Conservation (phyloP, 441 rosid genomes). For the Corymbia calophylla region DNA sequence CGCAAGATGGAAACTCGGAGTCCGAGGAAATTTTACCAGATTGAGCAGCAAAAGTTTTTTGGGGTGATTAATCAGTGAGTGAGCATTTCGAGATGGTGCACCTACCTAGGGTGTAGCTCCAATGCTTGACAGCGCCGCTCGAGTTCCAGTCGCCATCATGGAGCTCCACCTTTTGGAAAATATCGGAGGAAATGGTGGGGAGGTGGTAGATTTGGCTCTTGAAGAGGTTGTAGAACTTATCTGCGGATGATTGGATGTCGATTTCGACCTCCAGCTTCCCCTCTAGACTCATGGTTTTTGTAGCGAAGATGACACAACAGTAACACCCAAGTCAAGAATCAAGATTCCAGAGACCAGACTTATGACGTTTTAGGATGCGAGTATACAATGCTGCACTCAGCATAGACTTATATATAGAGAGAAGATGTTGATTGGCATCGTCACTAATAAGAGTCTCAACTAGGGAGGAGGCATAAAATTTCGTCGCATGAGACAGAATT, state of each 20-base stretch:
- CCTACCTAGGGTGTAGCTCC: background rate
- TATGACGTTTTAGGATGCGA: background rate
- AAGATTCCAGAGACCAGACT: background rate
- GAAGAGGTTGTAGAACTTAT: background rate
- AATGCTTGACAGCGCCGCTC: background rate
- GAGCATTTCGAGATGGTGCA: background rate
- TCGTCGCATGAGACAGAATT: too few species aligned
- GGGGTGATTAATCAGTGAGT: background rate
- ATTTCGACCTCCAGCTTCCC: background rate
- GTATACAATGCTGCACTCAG: background rate
- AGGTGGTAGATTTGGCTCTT: background rate
- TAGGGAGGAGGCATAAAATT: too few species aligned
- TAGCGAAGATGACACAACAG: background rate
- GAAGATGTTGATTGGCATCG: background rate
- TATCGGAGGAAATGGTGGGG: background rate
- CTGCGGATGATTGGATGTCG: background rate
- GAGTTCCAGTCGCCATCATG: background rate
- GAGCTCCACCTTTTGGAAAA: background rate
- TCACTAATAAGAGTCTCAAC: too few species aligned
- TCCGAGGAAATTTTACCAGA: background rate
- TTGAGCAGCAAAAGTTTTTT: background rate
- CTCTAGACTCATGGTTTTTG: background rate
- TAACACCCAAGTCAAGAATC: background rate
- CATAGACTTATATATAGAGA: background rate
- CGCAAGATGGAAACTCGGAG: background rate